Conservation (phyloP, 371 early-diverging fungal genomes). For the Parasitella parasitica region DNA sequence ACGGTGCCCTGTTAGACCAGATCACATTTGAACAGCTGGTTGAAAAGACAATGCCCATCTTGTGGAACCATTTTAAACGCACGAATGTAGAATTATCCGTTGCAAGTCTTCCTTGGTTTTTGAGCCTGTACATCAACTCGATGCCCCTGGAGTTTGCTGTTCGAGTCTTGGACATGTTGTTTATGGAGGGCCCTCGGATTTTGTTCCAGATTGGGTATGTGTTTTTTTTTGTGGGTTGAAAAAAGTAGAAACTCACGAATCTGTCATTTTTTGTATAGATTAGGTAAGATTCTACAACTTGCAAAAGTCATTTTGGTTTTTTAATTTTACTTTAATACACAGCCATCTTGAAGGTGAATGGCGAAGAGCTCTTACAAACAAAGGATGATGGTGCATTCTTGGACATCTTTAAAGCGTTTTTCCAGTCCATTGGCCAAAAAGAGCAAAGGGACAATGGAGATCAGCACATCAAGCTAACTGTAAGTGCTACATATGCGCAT, state of each 20-base stretch:
- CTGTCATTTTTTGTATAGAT: no score
- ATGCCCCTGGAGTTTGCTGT: conserved; percentile 89
- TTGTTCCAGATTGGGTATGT: conserved; percentile 89
- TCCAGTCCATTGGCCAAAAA: conserved; percentile 65
- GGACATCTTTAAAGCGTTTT: conserved; percentile 75
- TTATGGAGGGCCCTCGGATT: conserved; percentile 92
- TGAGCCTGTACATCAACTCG: conserved; percentile 92
- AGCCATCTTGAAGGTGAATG: conserved; percentile 91
- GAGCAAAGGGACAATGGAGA: conserved; percentile 56
- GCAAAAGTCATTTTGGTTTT: not conserved
- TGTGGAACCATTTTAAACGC: conserved; percentile 79
- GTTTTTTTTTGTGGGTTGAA: no score
- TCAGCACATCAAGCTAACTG: conserved; percentile 55
- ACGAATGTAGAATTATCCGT: conserved; percentile 93
- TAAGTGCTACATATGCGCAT: conserved; percentile 9
- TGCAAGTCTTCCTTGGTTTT: conserved; percentile 95
- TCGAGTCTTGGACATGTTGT: conserved; percentile 91
- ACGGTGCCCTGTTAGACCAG: conserved; percentile 94
- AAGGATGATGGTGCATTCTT: conserved; percentile 93
- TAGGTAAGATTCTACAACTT: not conserved
- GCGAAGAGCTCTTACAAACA: conserved; percentile 78
- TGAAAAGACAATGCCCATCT: conserved; percentile 72
- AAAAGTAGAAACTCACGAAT: no score
- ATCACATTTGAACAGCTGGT: conserved; percentile 90
- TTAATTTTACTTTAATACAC: not conserved